phyloP scores from a whole-genome alignment of 192 early-diverging fungal species.

The Backusella parvicylindrica region DNA sequence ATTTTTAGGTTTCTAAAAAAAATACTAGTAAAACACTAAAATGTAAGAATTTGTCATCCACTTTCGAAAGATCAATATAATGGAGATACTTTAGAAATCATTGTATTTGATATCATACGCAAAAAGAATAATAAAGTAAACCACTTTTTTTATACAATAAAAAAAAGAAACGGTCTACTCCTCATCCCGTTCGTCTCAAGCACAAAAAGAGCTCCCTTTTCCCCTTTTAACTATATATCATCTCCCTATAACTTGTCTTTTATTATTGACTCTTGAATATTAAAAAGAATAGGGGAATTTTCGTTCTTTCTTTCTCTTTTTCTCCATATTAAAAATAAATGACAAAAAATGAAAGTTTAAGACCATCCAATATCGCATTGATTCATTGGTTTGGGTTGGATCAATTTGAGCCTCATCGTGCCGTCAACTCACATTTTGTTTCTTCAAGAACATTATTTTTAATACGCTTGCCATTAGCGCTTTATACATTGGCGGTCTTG shows the following conservation, averaged over 20 bases:
- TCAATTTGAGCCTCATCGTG: constrained; percentile 32
- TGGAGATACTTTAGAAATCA: neutral
- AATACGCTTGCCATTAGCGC: constrained; percentile 1
- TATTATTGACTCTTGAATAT: neutral
- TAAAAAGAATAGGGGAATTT: neutral
- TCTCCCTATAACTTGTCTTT: neutral
- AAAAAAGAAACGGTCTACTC: neutral
- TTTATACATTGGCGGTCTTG: constrained; percentile 16
- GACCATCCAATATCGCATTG: neutral
- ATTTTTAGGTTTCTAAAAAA: neutral
- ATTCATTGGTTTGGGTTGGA: constrained; percentile 32
- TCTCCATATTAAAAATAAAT: neutral
- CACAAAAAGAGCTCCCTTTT: neutral
- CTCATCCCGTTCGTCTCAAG: neutral
- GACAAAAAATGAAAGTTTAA: neutral
- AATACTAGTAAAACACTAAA: neutral
- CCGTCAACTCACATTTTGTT: constrained; percentile 31
- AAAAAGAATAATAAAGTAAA: neutral
- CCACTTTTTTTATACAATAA: neutral
- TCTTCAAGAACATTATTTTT: constrained; percentile 15
- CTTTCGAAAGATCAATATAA: neutral
- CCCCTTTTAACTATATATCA: neutral
- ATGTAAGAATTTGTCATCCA: neutral
- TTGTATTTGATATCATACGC: neutral
- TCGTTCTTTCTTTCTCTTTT: neutral